phyloP scores from a whole-genome alignment of 2,329 filamentous ascomycete species.

The Fusarium domesticum region DNA sequence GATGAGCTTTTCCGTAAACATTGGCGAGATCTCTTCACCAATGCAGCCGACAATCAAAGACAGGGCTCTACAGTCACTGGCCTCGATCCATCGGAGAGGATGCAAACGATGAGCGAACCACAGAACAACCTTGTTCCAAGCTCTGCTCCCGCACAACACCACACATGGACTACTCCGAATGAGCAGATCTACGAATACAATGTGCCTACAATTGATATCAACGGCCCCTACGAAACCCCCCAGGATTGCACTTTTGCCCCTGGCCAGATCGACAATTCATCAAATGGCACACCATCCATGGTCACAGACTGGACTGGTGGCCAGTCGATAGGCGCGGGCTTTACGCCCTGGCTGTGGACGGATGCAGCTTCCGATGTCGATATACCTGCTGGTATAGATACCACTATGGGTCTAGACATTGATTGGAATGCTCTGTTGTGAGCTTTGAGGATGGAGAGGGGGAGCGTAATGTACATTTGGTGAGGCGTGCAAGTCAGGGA shows the following conservation, averaged over 20 bases:
- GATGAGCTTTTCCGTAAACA: conserved; percentile 9
- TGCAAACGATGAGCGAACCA: not conserved
- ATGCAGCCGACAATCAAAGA: not conserved
- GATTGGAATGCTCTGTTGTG: conserved; percentile 36
- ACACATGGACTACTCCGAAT: not conserved
- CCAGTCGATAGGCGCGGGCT: conserved; percentile 10
- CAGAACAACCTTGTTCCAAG: not conserved
- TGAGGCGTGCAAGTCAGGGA: no score
- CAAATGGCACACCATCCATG: conserved; percentile 4
- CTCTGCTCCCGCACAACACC: not conserved
- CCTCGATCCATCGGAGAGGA: not conserved
- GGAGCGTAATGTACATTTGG: no score
- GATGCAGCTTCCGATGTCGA: conserved; percentile 24
- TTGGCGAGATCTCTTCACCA: conserved; percentile 14
- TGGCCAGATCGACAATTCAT: not conserved
- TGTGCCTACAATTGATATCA: not conserved
- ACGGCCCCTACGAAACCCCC: not conserved
- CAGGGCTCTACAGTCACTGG: not conserved
- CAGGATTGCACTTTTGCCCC: not conserved
- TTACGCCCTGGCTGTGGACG: conserved; percentile 35
- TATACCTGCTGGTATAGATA: conserved; percentile 23
- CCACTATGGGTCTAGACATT: conserved; percentile 30
- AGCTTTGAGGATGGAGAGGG: no score
- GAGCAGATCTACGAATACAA: not conserved
- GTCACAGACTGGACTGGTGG: conserved; percentile 4